phyloP scores from a whole-genome alignment of 2,329 filamentous ascomycete species.

The Mycocentrospora acerina region DNA sequence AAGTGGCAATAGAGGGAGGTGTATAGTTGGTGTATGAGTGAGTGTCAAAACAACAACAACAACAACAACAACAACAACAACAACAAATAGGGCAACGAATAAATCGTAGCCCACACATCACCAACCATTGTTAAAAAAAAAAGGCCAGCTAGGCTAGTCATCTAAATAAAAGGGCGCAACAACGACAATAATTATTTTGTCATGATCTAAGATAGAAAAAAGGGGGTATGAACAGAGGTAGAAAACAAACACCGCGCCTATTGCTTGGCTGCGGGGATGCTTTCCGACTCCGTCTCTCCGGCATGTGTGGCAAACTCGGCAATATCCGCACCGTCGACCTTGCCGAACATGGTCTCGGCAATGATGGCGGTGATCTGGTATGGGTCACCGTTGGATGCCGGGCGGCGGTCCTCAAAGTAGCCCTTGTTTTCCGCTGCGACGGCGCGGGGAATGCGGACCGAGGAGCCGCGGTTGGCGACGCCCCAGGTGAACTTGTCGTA shows the following conservation, averaged over 20 bases:
- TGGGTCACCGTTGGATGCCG: constrained; percentile 81
- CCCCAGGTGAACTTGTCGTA: constrained; percentile 95
- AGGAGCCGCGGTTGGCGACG: constrained; percentile 92
- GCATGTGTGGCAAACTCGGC: constrained; percentile 42
- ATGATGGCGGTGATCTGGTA: constrained; percentile 84
- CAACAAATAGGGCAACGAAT: no score
- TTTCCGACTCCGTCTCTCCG: constrained; percentile 39
- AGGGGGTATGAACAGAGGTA: neutral
- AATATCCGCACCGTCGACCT: constrained; percentile 52
- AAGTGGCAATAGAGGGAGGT: no score
- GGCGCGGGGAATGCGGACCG: constrained; percentile 87
- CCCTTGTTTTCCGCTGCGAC: constrained; percentile 85
- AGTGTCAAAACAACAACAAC: no score
- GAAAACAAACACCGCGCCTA: constrained; percentile 15
- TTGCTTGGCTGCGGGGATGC: constrained; percentile 30
- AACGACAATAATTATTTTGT: neutral
- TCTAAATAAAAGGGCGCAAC: neutral
- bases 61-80: no score
- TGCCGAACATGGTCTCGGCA: constrained; percentile 65
- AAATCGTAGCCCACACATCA: no score
- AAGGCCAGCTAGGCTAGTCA: constrained; percentile 1
- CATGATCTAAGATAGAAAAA: neutral
- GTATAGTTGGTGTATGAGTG: no score
- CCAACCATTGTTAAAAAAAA: no score
- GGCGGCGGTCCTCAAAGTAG: constrained; percentile 75